phyloP scores from a whole-genome alignment of 2,329 filamentous ascomycete genomes.

The Hypomyces perniciosus region DNA sequence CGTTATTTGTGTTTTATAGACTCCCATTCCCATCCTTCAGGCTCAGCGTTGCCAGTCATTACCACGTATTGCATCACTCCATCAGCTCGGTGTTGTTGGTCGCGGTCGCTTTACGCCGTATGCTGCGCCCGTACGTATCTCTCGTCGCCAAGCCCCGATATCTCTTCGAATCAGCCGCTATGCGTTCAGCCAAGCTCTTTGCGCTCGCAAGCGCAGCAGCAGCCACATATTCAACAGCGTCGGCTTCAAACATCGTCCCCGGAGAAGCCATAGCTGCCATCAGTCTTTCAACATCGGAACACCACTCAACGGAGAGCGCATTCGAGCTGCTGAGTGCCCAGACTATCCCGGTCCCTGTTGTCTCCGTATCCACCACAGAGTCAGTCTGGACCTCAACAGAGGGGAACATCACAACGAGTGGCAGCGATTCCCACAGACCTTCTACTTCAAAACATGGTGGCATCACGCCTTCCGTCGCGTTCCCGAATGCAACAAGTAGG shows the following conservation, averaged over 20 bases:
- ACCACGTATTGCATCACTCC: background rate
- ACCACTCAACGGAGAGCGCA: background rate
- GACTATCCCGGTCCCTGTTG: background rate
- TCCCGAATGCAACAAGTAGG: constrained; percentile 12
- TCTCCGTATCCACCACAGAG: constrained; percentile 4
- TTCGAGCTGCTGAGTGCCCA: background rate
- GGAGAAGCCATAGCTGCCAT: constrained; percentile 1
- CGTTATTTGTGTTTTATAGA: too few species aligned
- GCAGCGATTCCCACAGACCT: background rate
- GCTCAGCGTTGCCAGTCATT: constrained; percentile 5
- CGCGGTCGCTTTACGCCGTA: background rate
- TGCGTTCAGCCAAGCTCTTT: constrained; percentile 17
- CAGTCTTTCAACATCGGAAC: constrained; percentile 1
- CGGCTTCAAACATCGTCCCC: background rate
- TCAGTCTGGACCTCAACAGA: background rate
- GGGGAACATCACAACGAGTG: background rate
- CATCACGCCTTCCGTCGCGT: constrained; percentile 1
- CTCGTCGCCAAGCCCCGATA: constrained; percentile 2
- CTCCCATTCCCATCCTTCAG: too few species aligned
- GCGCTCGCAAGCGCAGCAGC: constrained; percentile 12
- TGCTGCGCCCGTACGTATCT: background rate
- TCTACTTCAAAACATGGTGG: background rate
- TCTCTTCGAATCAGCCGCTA: constrained; percentile 4
- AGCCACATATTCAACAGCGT: constrained; percentile 8
- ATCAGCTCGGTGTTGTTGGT: constrained; percentile 10